Conservation (phyloP, 2,329 filamentous ascomycete species). For the Periglandula ipomoeae region DNA sequence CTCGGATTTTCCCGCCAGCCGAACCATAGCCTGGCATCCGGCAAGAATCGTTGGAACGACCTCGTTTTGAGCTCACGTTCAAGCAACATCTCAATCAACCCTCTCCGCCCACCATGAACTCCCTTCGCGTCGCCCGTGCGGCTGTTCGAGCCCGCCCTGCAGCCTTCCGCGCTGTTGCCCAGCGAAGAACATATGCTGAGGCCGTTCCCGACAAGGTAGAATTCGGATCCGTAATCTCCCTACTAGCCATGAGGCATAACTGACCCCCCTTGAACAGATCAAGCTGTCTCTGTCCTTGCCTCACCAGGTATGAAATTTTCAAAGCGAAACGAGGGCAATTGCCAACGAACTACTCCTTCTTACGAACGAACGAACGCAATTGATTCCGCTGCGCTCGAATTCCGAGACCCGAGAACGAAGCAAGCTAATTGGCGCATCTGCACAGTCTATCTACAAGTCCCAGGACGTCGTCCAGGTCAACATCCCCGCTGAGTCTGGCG, state of each 20-base stretch:
- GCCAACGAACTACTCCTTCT: constrained; percentile 1
- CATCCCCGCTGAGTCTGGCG: constrained; percentile 93
- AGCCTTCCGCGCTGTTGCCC: constrained; percentile 63
- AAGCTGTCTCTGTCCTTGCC: constrained; percentile 96
- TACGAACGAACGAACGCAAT: constrained; percentile 21
- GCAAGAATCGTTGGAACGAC: constrained; percentile 40
- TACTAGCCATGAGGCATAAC: constrained; percentile 11
- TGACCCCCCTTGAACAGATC: constrained; percentile 47
- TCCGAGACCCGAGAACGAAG: constrained; percentile 13
- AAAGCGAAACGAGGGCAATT: constrained; percentile 12
- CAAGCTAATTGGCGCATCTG: constrained; percentile 41
- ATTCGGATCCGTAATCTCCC: constrained; percentile 13
- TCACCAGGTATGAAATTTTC: constrained; percentile 72
- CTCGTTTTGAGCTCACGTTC: constrained; percentile 28
- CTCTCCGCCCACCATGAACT: constrained; percentile 67
- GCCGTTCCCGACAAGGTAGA: constrained; percentile 73
- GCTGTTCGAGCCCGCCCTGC: constrained; percentile 77
- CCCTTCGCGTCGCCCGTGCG: constrained; percentile 82
- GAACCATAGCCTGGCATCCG: constrained; percentile 29
- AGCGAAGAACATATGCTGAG: constrained; percentile 87
- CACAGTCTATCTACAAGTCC: constrained; percentile 60
- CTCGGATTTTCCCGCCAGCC: constrained; percentile 33
- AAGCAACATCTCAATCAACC: constrained; percentile 42
- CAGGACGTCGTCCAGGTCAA: constrained; percentile 87
- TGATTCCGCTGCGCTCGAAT: constrained; percentile 9